Evolutionary conservation across 1,139 yeast species (phyloP).

Genomic region (Suhomyces terraborum): DNA sequence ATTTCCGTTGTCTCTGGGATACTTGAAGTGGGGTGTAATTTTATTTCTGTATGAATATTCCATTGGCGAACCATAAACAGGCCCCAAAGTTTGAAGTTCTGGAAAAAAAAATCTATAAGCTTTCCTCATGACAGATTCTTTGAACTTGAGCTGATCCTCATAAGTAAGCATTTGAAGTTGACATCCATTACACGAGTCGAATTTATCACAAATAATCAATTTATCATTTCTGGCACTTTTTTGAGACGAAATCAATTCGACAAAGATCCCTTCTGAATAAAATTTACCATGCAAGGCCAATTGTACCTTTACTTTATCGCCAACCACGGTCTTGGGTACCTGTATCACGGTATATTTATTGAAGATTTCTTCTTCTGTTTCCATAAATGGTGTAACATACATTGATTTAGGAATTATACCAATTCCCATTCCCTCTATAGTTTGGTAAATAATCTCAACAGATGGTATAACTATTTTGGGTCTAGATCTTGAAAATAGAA

Average conservation of each 20-base stretch:
- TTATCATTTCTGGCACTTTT: constrained; percentile 27
- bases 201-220: constrained; percentile 62
- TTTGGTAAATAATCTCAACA: constrained; percentile 31
- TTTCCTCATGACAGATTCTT: constrained; percentile 31
- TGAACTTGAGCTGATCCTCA: constrained; percentile 39
- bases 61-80: constrained; percentile 31
- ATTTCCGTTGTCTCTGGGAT: constrained; percentile 15
- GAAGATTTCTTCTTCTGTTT: constrained; percentile 18
- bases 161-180: constrained; percentile 48
- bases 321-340: constrained; percentile 43
- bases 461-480: constrained; percentile 23
- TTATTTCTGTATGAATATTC: constrained; percentile 42
- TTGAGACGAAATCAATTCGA: constrained; percentile 21
- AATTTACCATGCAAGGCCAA: constrained; percentile 33
- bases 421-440: constrained; percentile 43
- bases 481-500: constrained; percentile 27
- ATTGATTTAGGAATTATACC: constrained; percentile 33
- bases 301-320: constrained; percentile 37
- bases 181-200: constrained; percentile 66
- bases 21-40: constrained; percentile 37
- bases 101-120: constrained; percentile 43
- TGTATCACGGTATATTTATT: constrained; percentile 28
- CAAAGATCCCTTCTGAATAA: constrained; percentile 36
- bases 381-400: constrained; percentile 22
- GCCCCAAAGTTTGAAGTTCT: constrained; percentile 20